Base-by-base conservation (phyloP, 2,329 filamentous ascomycete genomes). In the Dactylellina drechsleri region DNA sequence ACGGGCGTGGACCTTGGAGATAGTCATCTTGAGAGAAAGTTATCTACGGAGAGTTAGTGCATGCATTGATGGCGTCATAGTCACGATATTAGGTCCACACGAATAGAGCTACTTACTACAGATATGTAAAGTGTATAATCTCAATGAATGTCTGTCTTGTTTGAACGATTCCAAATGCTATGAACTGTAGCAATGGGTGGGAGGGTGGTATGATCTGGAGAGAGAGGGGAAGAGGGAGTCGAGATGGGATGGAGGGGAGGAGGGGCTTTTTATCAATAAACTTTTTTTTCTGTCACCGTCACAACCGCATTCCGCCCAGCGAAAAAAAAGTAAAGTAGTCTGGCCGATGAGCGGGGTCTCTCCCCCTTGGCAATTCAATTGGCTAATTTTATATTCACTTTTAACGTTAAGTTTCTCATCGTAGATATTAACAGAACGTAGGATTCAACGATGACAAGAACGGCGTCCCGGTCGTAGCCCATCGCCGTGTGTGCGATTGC, bases 1-100 rank as follows among this genome's bases (percentile, higher is more conserved):
- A 83, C 95, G 91, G 82, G 91, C 92, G 88, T 93, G 91, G 83
- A 95, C 88, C 87, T 93, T 94, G 84, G 89, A 89, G 85, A 95
- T 92, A 82, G 91, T 86, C 95, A 99, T 99, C 23, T 75, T 15
- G 67, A 41, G 16, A 36, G 56, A 60, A 64, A 75, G 59, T 45
- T 68, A 10, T 23, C 23, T 23, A 23, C 23, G 28, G 16, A 52
- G 18, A 2, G 20, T 52, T 59, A 60, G 6, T 12, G 1, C 23
- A 15, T 28, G 6, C 15, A 23, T 26, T 28, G 5, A 57, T 70
- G 66, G 59, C 66, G 66, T 62, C 66, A 70, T 62, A 40, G 66
- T n/a, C 31, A 10, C 49, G 23, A 18, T 23, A 15, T 8, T 31
- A 47, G 6, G 31, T 26, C 23, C 31, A 50, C 58, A 31, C 23